phyloP scores from a whole-genome alignment of 129 eudicot species.

The Deinandra increscens region DNA sequence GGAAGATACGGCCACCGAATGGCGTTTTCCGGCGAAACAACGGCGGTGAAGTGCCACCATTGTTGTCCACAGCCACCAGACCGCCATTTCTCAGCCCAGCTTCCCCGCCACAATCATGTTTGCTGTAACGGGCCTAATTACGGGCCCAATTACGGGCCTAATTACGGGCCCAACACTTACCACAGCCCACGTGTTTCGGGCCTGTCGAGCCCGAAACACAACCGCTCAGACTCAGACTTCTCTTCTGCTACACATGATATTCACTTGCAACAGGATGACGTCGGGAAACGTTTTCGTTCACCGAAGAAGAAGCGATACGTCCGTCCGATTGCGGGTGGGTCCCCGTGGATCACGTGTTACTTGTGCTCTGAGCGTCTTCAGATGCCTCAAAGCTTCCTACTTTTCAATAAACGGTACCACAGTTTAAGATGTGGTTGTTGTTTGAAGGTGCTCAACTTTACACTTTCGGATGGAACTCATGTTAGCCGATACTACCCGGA shows the following conservation, averaged over 20 bases:
- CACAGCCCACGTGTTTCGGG: slow-evolving; percentile 36
- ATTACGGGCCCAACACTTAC: slow-evolving; percentile 30
- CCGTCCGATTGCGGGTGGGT: slow-evolving; percentile 73
- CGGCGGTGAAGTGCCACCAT: slow-evolving; percentile 37
- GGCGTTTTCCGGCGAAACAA: slow-evolving; percentile 68
- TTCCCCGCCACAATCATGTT: slow-evolving; percentile 38
- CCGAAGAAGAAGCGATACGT: slow-evolving; percentile 47
- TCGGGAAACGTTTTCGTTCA: slow-evolving; percentile 26
- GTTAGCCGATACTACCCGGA: slow-evolving; percentile 46
- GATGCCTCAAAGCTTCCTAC: slow-evolving; percentile 75
- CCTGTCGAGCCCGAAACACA: slow-evolving; percentile 40
- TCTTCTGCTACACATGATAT: slow-evolving; percentile 30
- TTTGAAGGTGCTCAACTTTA: slow-evolving; percentile 52
- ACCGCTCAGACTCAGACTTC: slow-evolving; percentile 33
- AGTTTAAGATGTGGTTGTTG: slow-evolving; percentile 69
- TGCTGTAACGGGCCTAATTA: slow-evolving; percentile 25
- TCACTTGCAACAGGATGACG: slow-evolving; percentile 25
- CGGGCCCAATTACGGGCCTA: too few species aligned
- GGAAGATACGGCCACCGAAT: slow-evolving; percentile 36
- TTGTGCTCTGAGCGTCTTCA: slow-evolving; percentile 57
- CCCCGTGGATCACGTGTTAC: slow-evolving; percentile 67
- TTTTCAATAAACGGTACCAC: slow-evolving; percentile 55
- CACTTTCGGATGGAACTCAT: slow-evolving; percentile 41
- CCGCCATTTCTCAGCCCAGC: slow-evolving; percentile 50
- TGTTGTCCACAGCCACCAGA: slow-evolving; percentile 52